Percentiles rank a stretch among this genome's conserved stretches.
Evolutionary conservation across 2,329 filamentous ascomycete species (phyloP).

Genomic region (Trichoderma sp.): DNA sequence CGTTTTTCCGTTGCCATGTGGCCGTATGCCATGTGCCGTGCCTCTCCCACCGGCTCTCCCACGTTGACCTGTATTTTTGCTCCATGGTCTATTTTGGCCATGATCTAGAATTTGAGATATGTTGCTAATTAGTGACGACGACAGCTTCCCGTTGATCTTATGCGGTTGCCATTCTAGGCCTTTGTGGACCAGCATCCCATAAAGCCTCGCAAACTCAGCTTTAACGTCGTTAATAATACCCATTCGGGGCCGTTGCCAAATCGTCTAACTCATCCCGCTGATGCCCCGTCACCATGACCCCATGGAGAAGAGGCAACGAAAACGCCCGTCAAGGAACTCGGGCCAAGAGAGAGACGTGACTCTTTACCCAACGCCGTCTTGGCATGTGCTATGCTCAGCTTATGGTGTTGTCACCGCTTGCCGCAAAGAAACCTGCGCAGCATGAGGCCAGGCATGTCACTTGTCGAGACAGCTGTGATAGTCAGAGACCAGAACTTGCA

Average conservation of each 20-base stretch:
- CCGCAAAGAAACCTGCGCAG: not conserved
- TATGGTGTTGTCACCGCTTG: slow-evolving; percentile 4
- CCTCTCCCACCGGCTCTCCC: not conserved
- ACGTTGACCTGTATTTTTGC: not conserved
- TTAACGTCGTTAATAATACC: not conserved
- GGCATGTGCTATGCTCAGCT: slow-evolving; percentile 21
- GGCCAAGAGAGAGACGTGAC: not conserved
- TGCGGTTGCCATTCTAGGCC: slow-evolving; percentile 9
- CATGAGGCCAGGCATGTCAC: slow-evolving; percentile 8
- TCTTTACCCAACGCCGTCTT: not conserved
- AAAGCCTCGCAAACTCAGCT: not conserved
- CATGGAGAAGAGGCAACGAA: not conserved
- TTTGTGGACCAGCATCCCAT: not conserved
- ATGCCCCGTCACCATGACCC: not conserved
- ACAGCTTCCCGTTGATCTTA: not conserved
- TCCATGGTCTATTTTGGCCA: not conserved
- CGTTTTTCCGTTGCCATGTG: not conserved
- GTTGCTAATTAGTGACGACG: not conserved
- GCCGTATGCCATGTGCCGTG: not conserved
- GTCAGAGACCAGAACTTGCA: not conserved
- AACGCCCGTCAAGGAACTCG: slow-evolving; percentile 2
- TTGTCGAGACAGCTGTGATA: not conserved
- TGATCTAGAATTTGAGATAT: not conserved
- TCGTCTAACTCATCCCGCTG: not conserved
- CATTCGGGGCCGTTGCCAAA: not conserved